Conservation (phyloP, 2,329 filamentous ascomycete species). For the Exophiala dermatitidis region DNA sequence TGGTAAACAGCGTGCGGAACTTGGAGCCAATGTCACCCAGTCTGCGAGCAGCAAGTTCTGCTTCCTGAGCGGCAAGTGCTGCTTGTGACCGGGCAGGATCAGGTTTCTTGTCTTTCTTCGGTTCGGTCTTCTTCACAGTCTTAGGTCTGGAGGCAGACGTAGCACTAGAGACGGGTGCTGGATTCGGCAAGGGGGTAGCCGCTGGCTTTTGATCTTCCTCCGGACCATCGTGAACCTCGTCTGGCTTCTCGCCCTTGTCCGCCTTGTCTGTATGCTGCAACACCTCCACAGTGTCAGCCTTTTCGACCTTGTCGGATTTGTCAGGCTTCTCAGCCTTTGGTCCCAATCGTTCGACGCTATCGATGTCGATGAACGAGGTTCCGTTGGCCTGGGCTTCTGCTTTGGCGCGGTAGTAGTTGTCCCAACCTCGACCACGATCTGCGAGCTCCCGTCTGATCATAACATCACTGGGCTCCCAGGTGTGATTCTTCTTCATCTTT, state of each 20-base stretch:
- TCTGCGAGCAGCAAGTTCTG: conserved; percentile 35
- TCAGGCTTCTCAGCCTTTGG: conserved; percentile 9
- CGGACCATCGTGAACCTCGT: not conserved
- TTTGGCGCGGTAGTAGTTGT: conserved; percentile 45
- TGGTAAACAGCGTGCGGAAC: conserved; percentile 34
- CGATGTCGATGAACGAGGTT: conserved; percentile 52
- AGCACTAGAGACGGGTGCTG: conserved; percentile 6
- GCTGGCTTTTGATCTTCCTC: conserved; percentile 38
- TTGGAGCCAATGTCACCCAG: conserved; percentile 35
- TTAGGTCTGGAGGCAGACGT: conserved; percentile 16
- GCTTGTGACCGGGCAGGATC: conserved; percentile 42
- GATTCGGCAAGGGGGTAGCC: not conserved
- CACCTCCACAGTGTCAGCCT: conserved; percentile 9
- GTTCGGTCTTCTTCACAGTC: conserved; percentile 48
- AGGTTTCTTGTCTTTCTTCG: conserved; percentile 50
- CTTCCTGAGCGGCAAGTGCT: conserved; percentile 35
- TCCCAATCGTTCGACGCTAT: conserved; percentile 14
- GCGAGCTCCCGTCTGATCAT: conserved; percentile 61
- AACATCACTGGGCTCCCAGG: conserved; percentile 60
- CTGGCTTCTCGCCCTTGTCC: conserved; percentile 1
- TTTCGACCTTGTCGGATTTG: conserved; percentile 13
- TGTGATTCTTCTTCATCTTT: conserved; percentile 64
- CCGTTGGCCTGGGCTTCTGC: conserved; percentile 46
- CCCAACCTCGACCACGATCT: conserved; percentile 49
- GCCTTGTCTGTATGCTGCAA: conserved; percentile 3